Base-by-base conservation (phyloP, 129 eudicot genomes). In the Flaveria brownii region DNA sequence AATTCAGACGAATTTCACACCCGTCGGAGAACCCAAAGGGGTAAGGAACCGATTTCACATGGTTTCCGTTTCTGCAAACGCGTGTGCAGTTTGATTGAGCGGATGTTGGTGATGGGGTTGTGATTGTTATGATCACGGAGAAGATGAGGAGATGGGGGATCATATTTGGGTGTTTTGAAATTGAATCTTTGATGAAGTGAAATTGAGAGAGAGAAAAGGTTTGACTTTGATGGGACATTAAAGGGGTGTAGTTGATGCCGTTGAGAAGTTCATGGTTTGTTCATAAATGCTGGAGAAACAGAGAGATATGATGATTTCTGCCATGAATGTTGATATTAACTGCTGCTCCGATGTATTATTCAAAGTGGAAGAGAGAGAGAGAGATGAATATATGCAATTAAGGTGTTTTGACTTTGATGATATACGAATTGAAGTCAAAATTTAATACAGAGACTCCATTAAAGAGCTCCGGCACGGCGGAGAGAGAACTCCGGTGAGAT, bases 1-100 rank as follows among this genome's bases (percentile, higher is more conserved):
- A 93, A 17, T 70, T 23, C 4, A 93, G 80, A 18, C 52, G 86
- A 67, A 93, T 88, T 23, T 12, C 54, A 28, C 93, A 90, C 5
- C 79, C 88, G 1, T 67, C 73, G 14, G 87, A 78, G 66, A 93
- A 90, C 14, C 98, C 98, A 52, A 93, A 93, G 6, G 98, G 98
- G 46, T 87, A 88, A 0, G 83, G 75, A 4, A 93, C 85, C 1
- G 25, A 25, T 1, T 74, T 69, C 6, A 13, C 13, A n/a, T 42
- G 11, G 28, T 81, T 81, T 28, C 16, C 39, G 42, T 64, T 39
- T 20, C 13, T 18, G 49, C 80, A 80, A 6, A 42, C 50, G 0
- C 75, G 76, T 45, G 28, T 76, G 43, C 47, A 64, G 69, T 56
- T 67, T 45, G 54, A 17, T 74, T 80, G 70, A 46, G 70, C 84